These are phyloP conservation scores for Microcyclospora pomicola DNA, from an alignment of 2,329 filamentous ascomycete genomes.

Conservation along the genomic window DNA sequence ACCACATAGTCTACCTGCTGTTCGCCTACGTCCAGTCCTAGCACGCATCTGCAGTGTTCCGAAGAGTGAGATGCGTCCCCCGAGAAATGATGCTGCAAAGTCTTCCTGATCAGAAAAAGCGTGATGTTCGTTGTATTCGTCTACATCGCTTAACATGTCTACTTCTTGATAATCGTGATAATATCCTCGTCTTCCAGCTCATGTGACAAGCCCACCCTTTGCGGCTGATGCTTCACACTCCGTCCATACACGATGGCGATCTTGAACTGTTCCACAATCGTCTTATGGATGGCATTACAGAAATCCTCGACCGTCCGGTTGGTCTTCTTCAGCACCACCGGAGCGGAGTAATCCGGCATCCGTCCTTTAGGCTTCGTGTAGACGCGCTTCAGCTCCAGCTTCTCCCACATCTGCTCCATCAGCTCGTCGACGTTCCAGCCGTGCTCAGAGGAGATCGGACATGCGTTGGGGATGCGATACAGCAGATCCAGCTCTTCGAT, in stretches of 20 bases:
- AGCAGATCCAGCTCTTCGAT: slow-evolving; percentile 95
- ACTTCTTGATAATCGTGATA: slow-evolving; percentile 31
- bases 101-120: too few relatives aligned
- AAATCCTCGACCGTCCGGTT: slow-evolving; percentile 93
- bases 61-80: too few relatives aligned
- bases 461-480: slow-evolving; percentile 92
- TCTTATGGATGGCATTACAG: slow-evolving; percentile 94
- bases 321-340: slow-evolving; percentile 72
- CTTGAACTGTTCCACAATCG: slow-evolving; percentile 91
- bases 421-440: slow-evolving; percentile 98
- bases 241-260: slow-evolving; percentile 92
- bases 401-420: slow-evolving; percentile 97
- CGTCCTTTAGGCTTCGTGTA: slow-evolving; percentile 98
- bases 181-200: slow-evolving; percentile 96
- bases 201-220: slow-evolving; percentile 80
- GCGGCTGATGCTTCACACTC: slow-evolving; percentile 96
- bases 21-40: too few relatives aligned
- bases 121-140: too few relatives aligned
- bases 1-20: too few relatives aligned
- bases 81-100: too few relatives aligned
- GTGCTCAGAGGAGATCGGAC: slow-evolving; percentile 86
- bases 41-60: too few relatives aligned
- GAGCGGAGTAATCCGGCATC: slow-evolving; percentile 79
- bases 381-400: slow-evolving; percentile 76
- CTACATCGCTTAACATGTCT: background rate